Evolutionary conservation across 805 yeast species (phyloP).

Genomic region (Saturnispora saitoi): DNA sequence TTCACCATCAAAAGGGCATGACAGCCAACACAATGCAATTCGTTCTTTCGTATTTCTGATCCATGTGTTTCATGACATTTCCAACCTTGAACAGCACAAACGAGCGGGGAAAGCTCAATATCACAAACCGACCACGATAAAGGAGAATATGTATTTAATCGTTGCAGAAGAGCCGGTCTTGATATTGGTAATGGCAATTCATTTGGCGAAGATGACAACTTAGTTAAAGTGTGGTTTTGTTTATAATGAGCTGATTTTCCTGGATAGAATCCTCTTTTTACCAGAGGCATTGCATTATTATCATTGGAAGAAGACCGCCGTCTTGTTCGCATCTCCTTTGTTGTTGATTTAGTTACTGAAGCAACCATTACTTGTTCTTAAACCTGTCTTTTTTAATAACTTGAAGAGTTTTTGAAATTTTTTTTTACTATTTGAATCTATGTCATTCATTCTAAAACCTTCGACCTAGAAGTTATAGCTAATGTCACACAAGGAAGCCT

Average conservation of each 20-base stretch:
- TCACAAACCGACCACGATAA: conserved; percentile 38
- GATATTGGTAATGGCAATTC: conserved; percentile 11
- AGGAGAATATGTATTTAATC: conserved; percentile 37
- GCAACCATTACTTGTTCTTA: neutral
- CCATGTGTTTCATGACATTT: conserved; percentile 28
- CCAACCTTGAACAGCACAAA: conserved; percentile 49
- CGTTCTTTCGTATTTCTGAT: conserved; percentile 23
- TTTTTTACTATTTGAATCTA: neutral
- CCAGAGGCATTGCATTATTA: neutral
- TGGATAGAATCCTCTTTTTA: neutral
- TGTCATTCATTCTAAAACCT: neutral
- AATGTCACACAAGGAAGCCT: conserved; percentile 30
- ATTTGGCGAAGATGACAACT: neutral
- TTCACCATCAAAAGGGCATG: conserved; percentile 24
- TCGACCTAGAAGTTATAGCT: neutral
- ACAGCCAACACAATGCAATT: conserved; percentile 29
- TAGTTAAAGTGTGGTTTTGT: neutral
- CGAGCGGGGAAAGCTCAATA: conserved; percentile 34
- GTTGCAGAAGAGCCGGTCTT: conserved; percentile 25
- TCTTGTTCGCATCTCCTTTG: neutral
- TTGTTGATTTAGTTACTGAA: neutral
- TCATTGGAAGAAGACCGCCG: neutral
- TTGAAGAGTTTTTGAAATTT: neutral
- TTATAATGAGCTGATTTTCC: neutral
- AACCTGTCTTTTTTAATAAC: neutral